These are phyloP conservation scores for Effrenium voratum DNA, from an alignment of 73 alveolate genomes.

Conservation along the genomic window DNA sequence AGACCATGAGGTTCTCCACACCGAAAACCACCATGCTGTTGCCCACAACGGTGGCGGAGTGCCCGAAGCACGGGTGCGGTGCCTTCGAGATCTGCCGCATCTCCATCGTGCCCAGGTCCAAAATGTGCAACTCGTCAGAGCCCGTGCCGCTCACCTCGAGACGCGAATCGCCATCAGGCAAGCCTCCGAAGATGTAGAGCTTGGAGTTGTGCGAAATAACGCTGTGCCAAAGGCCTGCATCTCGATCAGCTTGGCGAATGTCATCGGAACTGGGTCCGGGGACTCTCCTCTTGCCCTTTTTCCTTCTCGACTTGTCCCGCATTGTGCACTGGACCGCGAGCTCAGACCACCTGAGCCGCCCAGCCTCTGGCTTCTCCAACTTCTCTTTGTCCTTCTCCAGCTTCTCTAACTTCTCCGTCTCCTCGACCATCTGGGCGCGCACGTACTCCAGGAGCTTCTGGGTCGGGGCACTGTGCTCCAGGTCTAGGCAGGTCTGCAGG, in stretches of 20 bases:
- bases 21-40: slow-evolving; percentile 82
- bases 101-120: slow-evolving; percentile 69
- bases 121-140: slow-evolving; percentile 60
- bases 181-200: slow-evolving; percentile 82
- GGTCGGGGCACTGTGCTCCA: too few relatives aligned
- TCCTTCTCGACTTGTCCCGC: background rate
- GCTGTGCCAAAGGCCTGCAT: slow-evolving; percentile 85
- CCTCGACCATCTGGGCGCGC: too few relatives aligned
- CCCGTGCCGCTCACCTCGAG: background rate
- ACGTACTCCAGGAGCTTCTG: too few relatives aligned
- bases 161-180: background rate
- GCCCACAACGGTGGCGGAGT: slow-evolving; percentile 59
- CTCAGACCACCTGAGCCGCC: too few relatives aligned
- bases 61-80: slow-evolving; percentile 43
- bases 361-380: too few relatives aligned
- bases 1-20: slow-evolving; percentile 48
- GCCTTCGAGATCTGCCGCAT: background rate
- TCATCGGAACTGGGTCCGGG: background rate
- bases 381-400: too few relatives aligned
- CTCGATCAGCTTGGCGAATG: slow-evolving; percentile 3
- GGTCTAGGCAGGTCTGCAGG: background rate
- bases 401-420: too few relatives aligned
- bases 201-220: slow-evolving; percentile 62
- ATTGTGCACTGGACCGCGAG: too few relatives aligned
- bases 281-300: background rate